Base-by-base conservation (phyloP, 495 filamentous ascomycete genomes). In the Aspergillus carlsbadensis region DNA sequence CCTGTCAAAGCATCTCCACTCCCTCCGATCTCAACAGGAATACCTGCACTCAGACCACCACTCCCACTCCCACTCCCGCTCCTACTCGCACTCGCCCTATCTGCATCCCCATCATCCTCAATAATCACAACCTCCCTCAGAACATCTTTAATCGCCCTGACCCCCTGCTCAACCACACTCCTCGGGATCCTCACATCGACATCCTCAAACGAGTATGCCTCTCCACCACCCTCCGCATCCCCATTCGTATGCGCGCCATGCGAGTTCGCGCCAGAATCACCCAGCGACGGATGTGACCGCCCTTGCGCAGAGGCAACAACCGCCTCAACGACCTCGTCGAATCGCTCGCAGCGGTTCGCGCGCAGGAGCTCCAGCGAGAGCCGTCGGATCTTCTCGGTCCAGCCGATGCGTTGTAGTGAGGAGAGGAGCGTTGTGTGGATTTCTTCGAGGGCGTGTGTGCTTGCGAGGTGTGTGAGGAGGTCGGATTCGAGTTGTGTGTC, bases 101-200 rank as follows among this genome's bases (percentile, higher is more conserved):
- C 64, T 29, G 66, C 69, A 17, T 71, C 73, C n/a, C 52, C 65
- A 51, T 80, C 74, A 24, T 75, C 77, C 33, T 79, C 73, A 34
- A 81, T 61, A 10, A 78, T 70, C 24, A 77, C 73, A 55, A 81
- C 73, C 50, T 80, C 77, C 31, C 78, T 66, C 45, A 81, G 52
- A 3, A 77, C 71, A 14, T 79, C 77, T 50, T 78, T 78, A 37
- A 81, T 63, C 5, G 75, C 72, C 3, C 69, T 58, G 2, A 77
- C 72, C 5, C 75, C 75, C 55, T 78, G 74, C n/a, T 75, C 73
- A 21, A 78, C 75, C 13, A 77, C 70, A 7, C 61, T 55, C 34
- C 69, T 59, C 0, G 75, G 75, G 33, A 78, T 74, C 22, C 74
- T 65, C 56, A 78, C 69, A 58, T 78, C 70, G 31, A 74, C 65